A percentile compares a stretch with the other conserved stretches of the same genome.
Evolutionary conservation across 768 basidiomycete genomes (phyloP).

Genomic region (Multifurca ochricompacta): DNA sequence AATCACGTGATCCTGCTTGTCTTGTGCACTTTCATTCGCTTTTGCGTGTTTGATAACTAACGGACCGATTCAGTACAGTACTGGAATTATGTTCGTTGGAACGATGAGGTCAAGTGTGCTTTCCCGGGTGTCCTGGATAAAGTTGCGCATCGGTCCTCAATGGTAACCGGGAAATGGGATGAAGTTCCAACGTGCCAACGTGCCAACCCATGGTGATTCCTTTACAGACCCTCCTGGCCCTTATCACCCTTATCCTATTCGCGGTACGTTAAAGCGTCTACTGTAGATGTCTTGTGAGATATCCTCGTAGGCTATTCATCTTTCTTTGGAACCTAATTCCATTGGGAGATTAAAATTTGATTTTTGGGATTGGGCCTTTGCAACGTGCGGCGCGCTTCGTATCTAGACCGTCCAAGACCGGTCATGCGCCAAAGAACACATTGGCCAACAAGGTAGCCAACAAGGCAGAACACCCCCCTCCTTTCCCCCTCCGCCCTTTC

Average conservation of each 20-base stretch:
- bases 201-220: not conserved
- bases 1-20: not conserved
- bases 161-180: not conserved
- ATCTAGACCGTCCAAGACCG: conserved; percentile 3
- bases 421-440: not conserved
- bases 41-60: not conserved
- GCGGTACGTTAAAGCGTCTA: not conserved
- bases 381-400: not conserved
- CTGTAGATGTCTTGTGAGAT: not conserved
- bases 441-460: not conserved
- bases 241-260: not conserved
- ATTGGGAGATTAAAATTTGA: not conserved
- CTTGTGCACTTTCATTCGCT: not conserved
- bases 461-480: not conserved
- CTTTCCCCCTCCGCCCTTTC: not conserved
- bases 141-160: not conserved
- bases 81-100: too few species aligned
- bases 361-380: not conserved
- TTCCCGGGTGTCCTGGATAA: not conserved
- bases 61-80: not conserved
- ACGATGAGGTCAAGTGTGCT: not conserved
- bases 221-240: not conserved
- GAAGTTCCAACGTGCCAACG: not conserved
- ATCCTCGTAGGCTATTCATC: not conserved
- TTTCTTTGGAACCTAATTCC: not conserved